Conservation (phyloP, 2,329 filamentous ascomycete species). For the Dactylellina sp. region DNA sequence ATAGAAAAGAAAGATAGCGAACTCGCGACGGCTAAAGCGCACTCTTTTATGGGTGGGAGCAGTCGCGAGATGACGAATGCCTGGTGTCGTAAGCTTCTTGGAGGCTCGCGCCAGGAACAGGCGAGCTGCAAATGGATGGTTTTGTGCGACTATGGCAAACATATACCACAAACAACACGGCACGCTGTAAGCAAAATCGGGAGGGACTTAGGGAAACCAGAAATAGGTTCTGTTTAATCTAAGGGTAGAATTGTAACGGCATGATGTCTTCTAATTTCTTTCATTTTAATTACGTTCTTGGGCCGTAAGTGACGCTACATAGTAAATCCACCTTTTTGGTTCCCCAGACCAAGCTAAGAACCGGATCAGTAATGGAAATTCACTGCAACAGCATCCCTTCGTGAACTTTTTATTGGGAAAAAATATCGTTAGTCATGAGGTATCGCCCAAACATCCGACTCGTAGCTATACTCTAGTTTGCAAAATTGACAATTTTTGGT, state of each 20-base stretch:
- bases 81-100: slow-evolving; percentile 46
- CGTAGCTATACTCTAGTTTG: slow-evolving; percentile 32
- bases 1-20: background rate
- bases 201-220: too few relatives aligned
- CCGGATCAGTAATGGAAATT: too few relatives aligned
- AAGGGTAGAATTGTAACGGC: too few relatives aligned
- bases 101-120: background rate
- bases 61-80: slow-evolving; percentile 54
- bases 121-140: background rate
- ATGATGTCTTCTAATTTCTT: too few relatives aligned
- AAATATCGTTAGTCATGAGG: too few relatives aligned
- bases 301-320: too few relatives aligned
- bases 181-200: background rate
- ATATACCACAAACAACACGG: slow-evolving; percentile 22
- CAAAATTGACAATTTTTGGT: slow-evolving; percentile 33
- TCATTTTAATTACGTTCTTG: too few relatives aligned
- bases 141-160: slow-evolving; percentile 10
- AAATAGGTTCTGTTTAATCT: too few relatives aligned
- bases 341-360: too few relatives aligned
- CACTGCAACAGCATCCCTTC: too few relatives aligned
- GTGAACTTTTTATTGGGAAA: too few relatives aligned
- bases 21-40: background rate
- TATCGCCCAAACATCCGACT: background rate
- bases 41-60: slow-evolving; percentile 28
- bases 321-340: too few relatives aligned